Evolutionary conservation across 805 yeast genomes (phyloP), one percentile per base, ranked within the genome.

Genomic region (Kregervanrija fluxuum): DNA sequence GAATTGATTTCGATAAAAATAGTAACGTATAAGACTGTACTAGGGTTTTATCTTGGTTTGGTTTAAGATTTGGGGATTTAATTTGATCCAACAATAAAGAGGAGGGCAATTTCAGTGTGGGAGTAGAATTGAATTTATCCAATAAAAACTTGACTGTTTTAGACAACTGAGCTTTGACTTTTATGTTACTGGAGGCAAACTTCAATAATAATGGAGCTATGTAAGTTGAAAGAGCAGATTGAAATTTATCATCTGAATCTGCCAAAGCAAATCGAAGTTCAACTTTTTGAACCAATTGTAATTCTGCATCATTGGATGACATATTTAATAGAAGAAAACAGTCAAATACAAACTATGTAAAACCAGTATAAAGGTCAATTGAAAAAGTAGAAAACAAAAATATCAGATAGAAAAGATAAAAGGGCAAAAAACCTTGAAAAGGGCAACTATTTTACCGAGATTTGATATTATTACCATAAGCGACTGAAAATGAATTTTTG

Each of bases 241-340:
- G 81, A 44, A 89, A 74, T 55, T 83, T 84, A 2, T 64, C 70
- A 39, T 82, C 84, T 0, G 81, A 68, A 40, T 75, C 77, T 0
- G 97, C 86, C 36, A 91, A 66, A 1, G 95, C 91, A 14, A 91
- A 70, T 35, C 87, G 69, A 40, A 90, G 74, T 61, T 90, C 97
- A 1, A 86, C 96, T 57, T 81, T 84, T 54, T 81, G 80, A 34
- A 86, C 72, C 45, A 85, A 64, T 1, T 74, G 70, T 39, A 80
- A 61, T 55, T 86, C 95, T 33, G 73, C 65, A 22, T 22, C 28
- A 22, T 22, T 22, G 28, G 28, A 22, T 22, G 28, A 22, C 28
- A 22, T 22, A 22, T 22, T 22, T 5, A 22, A 5, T 22, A 22
- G 8, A 22, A 6, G 28, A 22, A 22, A 22, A 22, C 22, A 22